Evolutionary conservation across 1,284 basidiomycete species (phyloP).

Genomic region (Filobasidium uniguttulatum): DNA sequence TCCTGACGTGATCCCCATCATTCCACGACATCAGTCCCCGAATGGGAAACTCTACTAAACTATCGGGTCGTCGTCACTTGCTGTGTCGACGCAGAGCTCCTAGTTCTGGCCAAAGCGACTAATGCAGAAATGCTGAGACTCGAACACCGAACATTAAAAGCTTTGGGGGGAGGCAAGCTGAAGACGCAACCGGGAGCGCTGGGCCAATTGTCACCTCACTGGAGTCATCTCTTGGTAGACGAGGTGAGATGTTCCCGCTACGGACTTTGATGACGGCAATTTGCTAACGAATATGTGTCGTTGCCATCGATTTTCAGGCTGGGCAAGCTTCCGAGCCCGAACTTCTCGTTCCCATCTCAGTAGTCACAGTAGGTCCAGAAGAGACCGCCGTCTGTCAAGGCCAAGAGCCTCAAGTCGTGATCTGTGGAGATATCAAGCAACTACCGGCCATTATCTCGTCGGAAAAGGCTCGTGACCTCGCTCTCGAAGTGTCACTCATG

Average conservation of each 20-base stretch:
- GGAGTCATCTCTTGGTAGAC: constrained; percentile 35
- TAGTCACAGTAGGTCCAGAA: constrained; percentile 21
- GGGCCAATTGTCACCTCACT: constrained; percentile 26
- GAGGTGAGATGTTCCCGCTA: constrained; percentile 21
- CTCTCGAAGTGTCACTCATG: constrained; percentile 34
- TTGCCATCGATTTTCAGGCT: constrained; percentile 18
- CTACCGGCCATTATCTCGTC: constrained; percentile 33
- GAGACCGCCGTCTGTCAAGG: constrained; percentile 4
- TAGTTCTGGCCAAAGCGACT: constrained; percentile 22
- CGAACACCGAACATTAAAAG: constrained; percentile 13
- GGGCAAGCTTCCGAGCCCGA: constrained; percentile 37
- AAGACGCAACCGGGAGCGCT: too few species aligned
- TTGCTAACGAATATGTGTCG: neutral
- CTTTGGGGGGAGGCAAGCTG: constrained; percentile 16
- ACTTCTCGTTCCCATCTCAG: constrained; percentile 27
- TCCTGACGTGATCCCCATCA: neutral
- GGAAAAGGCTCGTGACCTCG: constrained; percentile 22
- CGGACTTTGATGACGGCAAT: neutral
- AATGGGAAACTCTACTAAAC: constrained; percentile 20
- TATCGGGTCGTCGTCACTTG: constrained; percentile 31
- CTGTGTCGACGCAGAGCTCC: constrained; percentile 29
- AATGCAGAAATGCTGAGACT: constrained; percentile 28
- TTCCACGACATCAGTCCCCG: constrained; percentile 5
- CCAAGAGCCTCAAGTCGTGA: constrained; percentile 21
- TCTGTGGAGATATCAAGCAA: constrained; percentile 36